A percentile compares a stretch with the other conserved stretches of the same genome.
These are phyloP conservation scores for Stevia rebaudiana DNA, from an alignment of 140 eudicot genomes.

Conservation along the genomic window DNA sequence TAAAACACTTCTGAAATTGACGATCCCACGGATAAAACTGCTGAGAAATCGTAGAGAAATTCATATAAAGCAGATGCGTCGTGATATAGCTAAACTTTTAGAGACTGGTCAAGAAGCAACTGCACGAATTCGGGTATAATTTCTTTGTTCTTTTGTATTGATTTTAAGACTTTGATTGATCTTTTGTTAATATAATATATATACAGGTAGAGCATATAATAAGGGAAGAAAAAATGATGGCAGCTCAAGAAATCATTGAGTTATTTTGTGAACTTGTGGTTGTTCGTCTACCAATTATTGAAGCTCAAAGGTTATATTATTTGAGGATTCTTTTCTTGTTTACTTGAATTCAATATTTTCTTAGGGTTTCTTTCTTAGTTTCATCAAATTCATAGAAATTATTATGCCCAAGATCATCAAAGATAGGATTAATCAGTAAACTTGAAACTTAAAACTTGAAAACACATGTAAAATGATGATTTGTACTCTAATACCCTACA, in stretches of 20 bases:
- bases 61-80: slow-evolving; percentile 93
- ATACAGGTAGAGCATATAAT: slow-evolving; percentile 93
- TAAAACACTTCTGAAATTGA: slow-evolving; percentile 72
- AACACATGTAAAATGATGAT: not conserved
- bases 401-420: too few species aligned
- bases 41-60: slow-evolving; percentile 89
- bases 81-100: slow-evolving; percentile 85
- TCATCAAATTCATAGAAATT: not conserved
- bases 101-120: slow-evolving; percentile 99
- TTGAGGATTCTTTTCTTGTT: not conserved
- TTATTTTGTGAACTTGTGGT: slow-evolving; percentile 87
- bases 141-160: not conserved
- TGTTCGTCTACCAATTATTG: slow-evolving; percentile 95
- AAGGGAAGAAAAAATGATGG: slow-evolving; percentile 99
- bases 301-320: slow-evolving; percentile 66
- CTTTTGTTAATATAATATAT: slow-evolving; percentile 4
- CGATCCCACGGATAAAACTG: slow-evolving; percentile 86
- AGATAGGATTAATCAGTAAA: too few species aligned
- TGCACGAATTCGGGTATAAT: slow-evolving; percentile 75
- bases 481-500: not conserved
- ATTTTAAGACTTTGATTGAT: not conserved
- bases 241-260: slow-evolving; percentile 95
- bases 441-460: not conserved
- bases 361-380: not conserved
- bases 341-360: not conserved